A percentile compares a stretch with the other conserved stretches of the same genome.
Evolutionary conservation across 768 basidiomycete species (phyloP).

Genomic region (Lentinula detonsa): DNA sequence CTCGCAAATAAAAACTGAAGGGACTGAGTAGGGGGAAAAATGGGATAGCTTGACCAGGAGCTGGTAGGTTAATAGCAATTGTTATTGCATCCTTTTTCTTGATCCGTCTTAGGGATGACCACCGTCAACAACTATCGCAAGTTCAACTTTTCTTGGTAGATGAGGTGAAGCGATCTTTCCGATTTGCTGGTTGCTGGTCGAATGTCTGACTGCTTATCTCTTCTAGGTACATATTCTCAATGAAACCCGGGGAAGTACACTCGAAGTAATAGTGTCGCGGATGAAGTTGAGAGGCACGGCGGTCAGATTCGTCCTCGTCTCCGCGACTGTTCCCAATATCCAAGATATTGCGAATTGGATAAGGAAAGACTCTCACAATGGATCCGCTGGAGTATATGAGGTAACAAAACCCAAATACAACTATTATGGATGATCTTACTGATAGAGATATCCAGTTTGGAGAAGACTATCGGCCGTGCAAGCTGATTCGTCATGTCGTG

Average conservation of each 20-base stretch:
- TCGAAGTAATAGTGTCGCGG: conserved; percentile 92
- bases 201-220: background rate
- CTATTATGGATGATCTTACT: background rate
- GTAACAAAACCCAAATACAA: conserved; percentile 26
- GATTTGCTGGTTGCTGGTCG: background rate
- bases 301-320: conserved; percentile 84
- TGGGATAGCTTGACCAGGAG: conserved; percentile 92
- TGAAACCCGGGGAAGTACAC: conserved; percentile 83
- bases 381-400: conserved; percentile 61
- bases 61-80: conserved; percentile 40
- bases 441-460: conserved; percentile 58
- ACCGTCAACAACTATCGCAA: conserved; percentile 60
- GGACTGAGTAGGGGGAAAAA: conserved; percentile 71
- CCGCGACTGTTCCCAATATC: conserved; percentile 93
- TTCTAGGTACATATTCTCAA: conserved; percentile 85
- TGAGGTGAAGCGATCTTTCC: conserved; percentile 43
- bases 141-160: conserved; percentile 86
- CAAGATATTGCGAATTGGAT: conserved; percentile 90
- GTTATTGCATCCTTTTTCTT: background rate
- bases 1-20: background rate
- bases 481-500: conserved; percentile 65
- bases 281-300: conserved; percentile 73
- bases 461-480: conserved; percentile 87
- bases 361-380: conserved; percentile 29
- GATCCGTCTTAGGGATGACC: conserved; percentile 41